Evolutionary conservation across 805 yeast genomes (phyloP).

Genomic region (Ogataea paraovalis): DNA sequence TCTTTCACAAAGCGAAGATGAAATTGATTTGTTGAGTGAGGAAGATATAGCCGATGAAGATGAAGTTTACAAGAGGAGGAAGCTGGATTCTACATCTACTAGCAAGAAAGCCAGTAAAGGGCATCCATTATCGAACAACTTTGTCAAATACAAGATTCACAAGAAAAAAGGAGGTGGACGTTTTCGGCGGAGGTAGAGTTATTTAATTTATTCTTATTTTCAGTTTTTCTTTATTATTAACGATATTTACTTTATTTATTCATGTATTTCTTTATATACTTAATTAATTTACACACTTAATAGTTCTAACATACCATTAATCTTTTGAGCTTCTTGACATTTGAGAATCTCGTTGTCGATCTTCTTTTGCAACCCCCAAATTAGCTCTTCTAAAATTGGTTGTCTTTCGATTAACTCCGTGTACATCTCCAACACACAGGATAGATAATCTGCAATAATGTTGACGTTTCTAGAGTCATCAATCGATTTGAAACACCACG

Average conservation of each 20-base stretch:
- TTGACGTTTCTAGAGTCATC: slow-evolving; percentile 74
- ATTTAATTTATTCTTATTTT: slow-evolving; percentile 1
- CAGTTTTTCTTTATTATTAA: neutral
- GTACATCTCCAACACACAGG: slow-evolving; percentile 69
- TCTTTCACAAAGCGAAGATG: neutral
- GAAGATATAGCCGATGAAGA: slow-evolving; percentile 19
- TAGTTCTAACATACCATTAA: slow-evolving; percentile 91
- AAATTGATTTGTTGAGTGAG: slow-evolving; percentile 18
- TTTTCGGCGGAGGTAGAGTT: slow-evolving; percentile 20
- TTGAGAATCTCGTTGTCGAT: slow-evolving; percentile 67
- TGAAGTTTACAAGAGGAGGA: slow-evolving; percentile 21
- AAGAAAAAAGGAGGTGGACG: slow-evolving; percentile 20
- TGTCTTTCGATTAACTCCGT: slow-evolving; percentile 68
- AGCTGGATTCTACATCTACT: slow-evolving; percentile 7
- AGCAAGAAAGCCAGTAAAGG: slow-evolving; percentile 22
- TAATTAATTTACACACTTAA: slow-evolving; percentile 46
- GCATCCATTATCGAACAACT: slow-evolving; percentile 32
- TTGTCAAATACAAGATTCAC: slow-evolving; percentile 33
- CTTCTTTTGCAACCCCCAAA: slow-evolving; percentile 55
- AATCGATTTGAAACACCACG: slow-evolving; percentile 73
- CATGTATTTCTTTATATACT: slow-evolving; percentile 2
- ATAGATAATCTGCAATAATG: slow-evolving; percentile 64
- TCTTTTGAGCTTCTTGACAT: slow-evolving; percentile 82
- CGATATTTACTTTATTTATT: slow-evolving; percentile 7
- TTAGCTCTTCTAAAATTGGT: slow-evolving; percentile 71